Percentiles rank a stretch among this genome's conserved stretches.
phyloP scores from a whole-genome alignment of 192 early-diverging fungal species.

The Backusella australiensis region DNA sequence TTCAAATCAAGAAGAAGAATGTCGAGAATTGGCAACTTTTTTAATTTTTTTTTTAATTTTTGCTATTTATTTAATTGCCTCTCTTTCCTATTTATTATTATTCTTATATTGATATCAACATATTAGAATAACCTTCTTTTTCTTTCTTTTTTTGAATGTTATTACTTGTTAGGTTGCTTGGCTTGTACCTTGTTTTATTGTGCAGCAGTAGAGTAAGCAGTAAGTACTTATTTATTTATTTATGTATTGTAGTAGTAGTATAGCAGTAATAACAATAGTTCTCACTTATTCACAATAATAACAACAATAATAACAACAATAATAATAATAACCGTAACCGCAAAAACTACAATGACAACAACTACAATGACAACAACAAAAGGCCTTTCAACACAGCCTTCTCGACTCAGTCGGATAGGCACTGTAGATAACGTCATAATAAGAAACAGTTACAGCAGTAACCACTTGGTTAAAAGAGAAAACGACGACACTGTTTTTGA shows the following conservation, averaged over 20 bases:
- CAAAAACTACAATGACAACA: too few species aligned
- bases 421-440: neutral
- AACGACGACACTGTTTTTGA: neutral
- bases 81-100: neutral
- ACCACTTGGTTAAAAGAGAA: constrained; percentile 20
- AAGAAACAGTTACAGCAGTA: neutral
- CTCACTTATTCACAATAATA: neutral
- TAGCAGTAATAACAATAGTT: neutral
- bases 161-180: neutral
- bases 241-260: neutral
- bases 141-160: neutral
- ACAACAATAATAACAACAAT: too few species aligned
- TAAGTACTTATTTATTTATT: neutral
- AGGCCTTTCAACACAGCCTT: constrained; percentile 5
- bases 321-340: too few species aligned
- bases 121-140: neutral
- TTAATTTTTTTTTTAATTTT: neutral
- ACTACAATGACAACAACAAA: neutral
- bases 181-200: neutral
- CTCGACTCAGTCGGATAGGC: neutral
- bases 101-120: neutral
- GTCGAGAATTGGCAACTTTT: neutral
- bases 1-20: neutral
- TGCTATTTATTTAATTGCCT: neutral
- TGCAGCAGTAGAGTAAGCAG: neutral